phyloP scores from a whole-genome alignment of 306 rosid species.

The Aeschynomene evenia region DNA sequence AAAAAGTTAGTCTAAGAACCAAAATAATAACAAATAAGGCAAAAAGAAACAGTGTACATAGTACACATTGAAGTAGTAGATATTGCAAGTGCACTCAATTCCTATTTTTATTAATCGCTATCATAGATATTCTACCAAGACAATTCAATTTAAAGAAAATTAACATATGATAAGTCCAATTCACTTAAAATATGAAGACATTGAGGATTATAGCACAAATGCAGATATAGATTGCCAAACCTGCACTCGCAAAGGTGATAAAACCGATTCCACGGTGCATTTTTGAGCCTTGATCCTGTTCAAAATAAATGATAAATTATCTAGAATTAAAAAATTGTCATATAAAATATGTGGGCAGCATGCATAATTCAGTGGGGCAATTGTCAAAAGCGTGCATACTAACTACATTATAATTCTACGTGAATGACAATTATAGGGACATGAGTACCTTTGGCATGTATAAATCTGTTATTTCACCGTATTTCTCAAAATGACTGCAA shows the following conservation, averaged over 20 bases:
- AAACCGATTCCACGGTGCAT: slow-evolving; percentile 94
- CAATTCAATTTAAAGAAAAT: not conserved
- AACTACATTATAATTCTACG: slow-evolving; percentile 6
- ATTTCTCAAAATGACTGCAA: slow-evolving; percentile 95
- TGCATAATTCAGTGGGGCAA: not conserved
- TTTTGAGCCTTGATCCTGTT: slow-evolving; percentile 91
- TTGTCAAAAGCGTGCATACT: not conserved
- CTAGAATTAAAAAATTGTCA: not conserved
- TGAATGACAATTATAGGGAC: slow-evolving; percentile 13
- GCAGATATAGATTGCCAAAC: slow-evolving; percentile 43
- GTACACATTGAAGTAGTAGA: not conserved
- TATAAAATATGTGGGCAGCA: not conserved
- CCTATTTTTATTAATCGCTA: not conserved
- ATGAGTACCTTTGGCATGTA: slow-evolving; percentile 93
- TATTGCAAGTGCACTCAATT: not conserved
- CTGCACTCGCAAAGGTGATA: slow-evolving; percentile 91
- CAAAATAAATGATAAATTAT: slow-evolving; percentile 16
- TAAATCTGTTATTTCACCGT: slow-evolving; percentile 94
- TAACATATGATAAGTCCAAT: not conserved
- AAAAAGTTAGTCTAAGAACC: not conserved
- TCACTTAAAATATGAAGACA: not conserved
- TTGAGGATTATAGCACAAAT: slow-evolving; percentile 1
- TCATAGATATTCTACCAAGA: not conserved
- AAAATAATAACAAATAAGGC: not conserved
- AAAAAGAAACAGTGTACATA: too few relatives aligned